Conservation (phyloP, 2,329 filamentous ascomycete species). For the Alternaria gansuensis region DNA sequence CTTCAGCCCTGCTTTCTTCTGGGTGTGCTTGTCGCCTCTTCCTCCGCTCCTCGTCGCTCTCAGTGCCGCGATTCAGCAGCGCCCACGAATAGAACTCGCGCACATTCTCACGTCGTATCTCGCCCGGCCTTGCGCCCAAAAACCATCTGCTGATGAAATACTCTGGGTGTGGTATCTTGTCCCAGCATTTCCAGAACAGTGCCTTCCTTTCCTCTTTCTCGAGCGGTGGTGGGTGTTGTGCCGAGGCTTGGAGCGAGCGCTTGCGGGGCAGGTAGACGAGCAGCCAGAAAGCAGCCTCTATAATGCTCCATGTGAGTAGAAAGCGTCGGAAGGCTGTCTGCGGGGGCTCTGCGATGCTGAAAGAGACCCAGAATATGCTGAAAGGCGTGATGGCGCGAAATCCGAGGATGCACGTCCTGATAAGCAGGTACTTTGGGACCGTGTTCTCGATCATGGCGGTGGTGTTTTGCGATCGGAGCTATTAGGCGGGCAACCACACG, state of each 20-base stretch:
- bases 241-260: slow-evolving; percentile 61
- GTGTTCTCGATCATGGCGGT: slow-evolving; percentile 55
- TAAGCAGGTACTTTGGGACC: slow-evolving; percentile 54
- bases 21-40: slow-evolving; percentile 25
- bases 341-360: slow-evolving; percentile 48
- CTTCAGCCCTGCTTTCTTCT: slow-evolving; percentile 42
- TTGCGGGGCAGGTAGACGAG: slow-evolving; percentile 63
- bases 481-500: neutral
- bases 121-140: slow-evolving; percentile 64
- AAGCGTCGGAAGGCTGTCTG: slow-evolving; percentile 40
- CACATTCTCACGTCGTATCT: slow-evolving; percentile 73
- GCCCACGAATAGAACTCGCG: slow-evolving; percentile 74
- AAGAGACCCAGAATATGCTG: slow-evolving; percentile 58
- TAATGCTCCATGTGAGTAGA: slow-evolving; percentile 57
- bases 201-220: slow-evolving; percentile 60
- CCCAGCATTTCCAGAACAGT: slow-evolving; percentile 66
- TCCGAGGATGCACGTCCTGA: slow-evolving; percentile 59
- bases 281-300: slow-evolving; percentile 66
- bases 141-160: slow-evolving; percentile 72
- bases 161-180: slow-evolving; percentile 64
- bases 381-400: slow-evolving; percentile 62
- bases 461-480: neutral
- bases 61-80: slow-evolving; percentile 65
- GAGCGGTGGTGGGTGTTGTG: slow-evolving; percentile 60
- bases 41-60: slow-evolving; percentile 39